Percentiles rank a stretch among this genome's conserved stretches.
Conservation (phyloP, 1,139 yeast species). For the Scheffersomyces segobiensis region DNA sequence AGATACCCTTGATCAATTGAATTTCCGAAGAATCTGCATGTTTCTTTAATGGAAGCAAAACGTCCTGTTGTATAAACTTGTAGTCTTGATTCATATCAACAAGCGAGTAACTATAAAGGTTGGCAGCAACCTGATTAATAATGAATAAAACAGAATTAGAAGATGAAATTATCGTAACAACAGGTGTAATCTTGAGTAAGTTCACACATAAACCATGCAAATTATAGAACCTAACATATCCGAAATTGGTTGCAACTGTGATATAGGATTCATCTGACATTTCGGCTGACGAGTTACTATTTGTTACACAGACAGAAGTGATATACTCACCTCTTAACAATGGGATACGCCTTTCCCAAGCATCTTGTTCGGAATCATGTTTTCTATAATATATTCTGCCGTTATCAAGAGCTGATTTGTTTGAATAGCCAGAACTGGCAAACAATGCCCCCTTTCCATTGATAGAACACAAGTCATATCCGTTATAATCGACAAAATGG, state of each 20-base stretch:
- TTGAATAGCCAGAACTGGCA: conserved; percentile 44
- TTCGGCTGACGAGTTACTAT: conserved; percentile 13
- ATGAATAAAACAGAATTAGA: conserved; percentile 31
- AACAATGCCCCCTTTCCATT: conserved; percentile 66
- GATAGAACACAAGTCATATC: conserved; percentile 76
- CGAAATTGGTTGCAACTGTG: conserved; percentile 43
- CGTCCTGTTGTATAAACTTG: conserved; percentile 42
- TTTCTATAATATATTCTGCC: conserved; percentile 46
- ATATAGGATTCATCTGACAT: conserved; percentile 32
- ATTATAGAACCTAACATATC: conserved; percentile 43
- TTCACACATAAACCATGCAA: conserved; percentile 43
- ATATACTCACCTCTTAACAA: conserved; percentile 34
- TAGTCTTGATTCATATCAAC: conserved; percentile 38
- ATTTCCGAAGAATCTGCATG: conserved; percentile 14
- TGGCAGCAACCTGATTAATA: conserved; percentile 30
- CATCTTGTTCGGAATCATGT: conserved; percentile 45
- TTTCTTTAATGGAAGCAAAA: conserved; percentile 35
- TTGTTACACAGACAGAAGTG: conserved; percentile 38
- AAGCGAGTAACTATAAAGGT: conserved; percentile 37
- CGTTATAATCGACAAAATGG: conserved; percentile 75
- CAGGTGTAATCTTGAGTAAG: conserved; percentile 39
- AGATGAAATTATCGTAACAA: conserved; percentile 40
- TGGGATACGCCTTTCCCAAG: conserved; percentile 46
- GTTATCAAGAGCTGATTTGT: conserved; percentile 13
- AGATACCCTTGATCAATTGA: conserved; percentile 62